Conservation (phyloP, 2,329 filamentous ascomycete genomes). For the Akanthomyces dipterigenus region DNA sequence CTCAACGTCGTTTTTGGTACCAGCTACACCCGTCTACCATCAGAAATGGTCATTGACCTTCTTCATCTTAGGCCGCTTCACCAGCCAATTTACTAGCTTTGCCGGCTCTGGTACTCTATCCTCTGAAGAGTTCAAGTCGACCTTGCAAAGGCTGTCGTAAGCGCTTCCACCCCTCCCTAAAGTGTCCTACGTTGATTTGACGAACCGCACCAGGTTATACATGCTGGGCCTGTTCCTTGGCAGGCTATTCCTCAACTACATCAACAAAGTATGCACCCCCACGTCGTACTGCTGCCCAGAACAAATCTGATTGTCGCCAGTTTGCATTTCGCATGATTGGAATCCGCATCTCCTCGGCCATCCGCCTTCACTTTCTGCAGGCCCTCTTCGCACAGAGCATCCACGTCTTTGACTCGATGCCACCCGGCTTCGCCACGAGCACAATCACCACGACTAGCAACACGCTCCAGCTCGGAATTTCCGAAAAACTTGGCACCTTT, state of each 20-base stretch:
- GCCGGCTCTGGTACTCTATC: slow-evolving; percentile 2
- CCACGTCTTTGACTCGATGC: slow-evolving; percentile 60
- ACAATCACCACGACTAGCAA: slow-evolving; percentile 60
- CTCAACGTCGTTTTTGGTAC: slow-evolving; percentile 55
- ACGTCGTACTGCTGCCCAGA: neutral
- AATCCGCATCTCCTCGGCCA: slow-evolving; percentile 52
- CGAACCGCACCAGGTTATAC: slow-evolving; percentile 44
- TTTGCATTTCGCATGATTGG: slow-evolving; percentile 56
- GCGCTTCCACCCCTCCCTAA: neutral
- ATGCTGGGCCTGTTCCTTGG: slow-evolving; percentile 65
- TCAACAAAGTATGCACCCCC: slow-evolving; percentile 39
- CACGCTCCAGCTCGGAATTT: slow-evolving; percentile 57
- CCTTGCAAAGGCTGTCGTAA: slow-evolving; percentile 12
- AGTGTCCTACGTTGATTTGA: neutral
- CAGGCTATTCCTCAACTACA: slow-evolving; percentile 56
- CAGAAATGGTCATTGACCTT: slow-evolving; percentile 18
- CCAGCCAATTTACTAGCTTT: slow-evolving; percentile 21
- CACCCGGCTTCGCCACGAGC: slow-evolving; percentile 52
- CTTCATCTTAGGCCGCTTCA: slow-evolving; percentile 43
- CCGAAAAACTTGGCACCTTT: slow-evolving; percentile 54
- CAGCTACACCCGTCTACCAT: neutral
- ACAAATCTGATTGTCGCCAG: slow-evolving; percentile 26
- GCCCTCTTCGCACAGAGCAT: slow-evolving; percentile 59
- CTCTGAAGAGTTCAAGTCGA: slow-evolving; percentile 31
- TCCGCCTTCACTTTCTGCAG: slow-evolving; percentile 58